phyloP scores from a whole-genome alignment of 192 early-diverging fungal species.

The Coemansia sp. region DNA sequence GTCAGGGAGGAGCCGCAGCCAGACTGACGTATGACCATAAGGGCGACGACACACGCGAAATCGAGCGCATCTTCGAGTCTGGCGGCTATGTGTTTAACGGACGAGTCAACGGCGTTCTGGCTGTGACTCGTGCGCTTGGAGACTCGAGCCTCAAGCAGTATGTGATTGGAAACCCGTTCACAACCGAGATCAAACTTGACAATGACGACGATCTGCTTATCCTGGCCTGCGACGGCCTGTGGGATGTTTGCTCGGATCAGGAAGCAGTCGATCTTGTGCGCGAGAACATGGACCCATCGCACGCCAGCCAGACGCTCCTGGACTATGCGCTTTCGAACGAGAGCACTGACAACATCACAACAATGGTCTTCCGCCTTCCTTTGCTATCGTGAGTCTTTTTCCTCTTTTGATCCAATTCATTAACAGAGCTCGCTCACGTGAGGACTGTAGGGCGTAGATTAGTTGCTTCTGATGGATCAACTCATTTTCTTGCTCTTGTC shows the following conservation, averaged over 20 bases:
- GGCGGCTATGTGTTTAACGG: slow-evolving; percentile 98
- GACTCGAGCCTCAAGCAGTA: slow-evolving; percentile 97
- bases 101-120: slow-evolving; percentile 92
- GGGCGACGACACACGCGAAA: slow-evolving; percentile 86
- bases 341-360: slow-evolving; percentile 92
- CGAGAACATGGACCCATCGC: slow-evolving; percentile 71
- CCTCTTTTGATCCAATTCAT: background rate
- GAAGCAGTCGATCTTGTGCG: slow-evolving; percentile 84
- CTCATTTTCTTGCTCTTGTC: slow-evolving; percentile 1
- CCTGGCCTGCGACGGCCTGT: slow-evolving; percentile 96
- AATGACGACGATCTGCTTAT: slow-evolving; percentile 80
- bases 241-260: slow-evolving; percentile 98
- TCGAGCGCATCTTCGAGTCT: slow-evolving; percentile 85
- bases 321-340: slow-evolving; percentile 88
- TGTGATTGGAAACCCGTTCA: slow-evolving; percentile 94
- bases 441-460: slow-evolving; percentile 23
- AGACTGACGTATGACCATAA: slow-evolving; percentile 98
- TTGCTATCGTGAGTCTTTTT: background rate
- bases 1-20: slow-evolving; percentile 77
- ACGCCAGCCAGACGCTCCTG: slow-evolving; percentile 75
- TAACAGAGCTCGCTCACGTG: slow-evolving; percentile 13
- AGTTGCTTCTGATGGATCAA: background rate
- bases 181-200: slow-evolving; percentile 82
- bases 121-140: slow-evolving; percentile 93
- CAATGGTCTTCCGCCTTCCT: slow-evolving; percentile 75